phyloP scores from a whole-genome alignment of 805 yeast genomes.

The Candida takata region DNA sequence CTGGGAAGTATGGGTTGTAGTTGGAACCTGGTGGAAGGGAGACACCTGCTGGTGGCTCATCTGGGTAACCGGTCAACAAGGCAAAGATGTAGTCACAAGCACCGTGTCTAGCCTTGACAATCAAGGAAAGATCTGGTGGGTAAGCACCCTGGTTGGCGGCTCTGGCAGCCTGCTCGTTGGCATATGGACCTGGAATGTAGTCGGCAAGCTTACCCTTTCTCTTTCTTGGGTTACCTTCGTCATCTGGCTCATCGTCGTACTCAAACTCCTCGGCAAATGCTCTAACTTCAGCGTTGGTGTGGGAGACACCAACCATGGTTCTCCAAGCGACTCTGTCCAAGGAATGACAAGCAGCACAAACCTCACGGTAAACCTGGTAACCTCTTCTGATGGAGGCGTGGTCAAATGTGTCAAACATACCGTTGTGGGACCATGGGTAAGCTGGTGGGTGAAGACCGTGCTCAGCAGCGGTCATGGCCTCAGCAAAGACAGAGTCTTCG shows the following conservation, averaged over 20 bases:
- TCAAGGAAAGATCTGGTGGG: slow-evolving; percentile 95
- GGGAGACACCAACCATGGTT: slow-evolving; percentile 94
- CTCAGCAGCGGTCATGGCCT: slow-evolving; percentile 98
- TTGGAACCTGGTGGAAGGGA: slow-evolving; percentile 86
- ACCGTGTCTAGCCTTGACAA: slow-evolving; percentile 98
- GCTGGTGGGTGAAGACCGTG: slow-evolving; percentile 97
- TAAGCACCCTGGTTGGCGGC: slow-evolving; percentile 99
- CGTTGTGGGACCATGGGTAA: slow-evolving; percentile 89
- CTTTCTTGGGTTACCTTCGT: slow-evolving; percentile 96
- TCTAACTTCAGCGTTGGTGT: slow-evolving; percentile 82
- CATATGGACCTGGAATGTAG: slow-evolving; percentile 90
- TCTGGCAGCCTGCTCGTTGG: slow-evolving; percentile 98
- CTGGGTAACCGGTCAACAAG: slow-evolving; percentile 96
- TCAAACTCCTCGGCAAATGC: slow-evolving; percentile 94
- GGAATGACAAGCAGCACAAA: slow-evolving; percentile 98
- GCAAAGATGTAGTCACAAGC: slow-evolving; percentile 93
- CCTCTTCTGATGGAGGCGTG: slow-evolving; percentile 98
- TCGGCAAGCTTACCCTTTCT: slow-evolving; percentile 98
- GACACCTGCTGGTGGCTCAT: slow-evolving; percentile 98
- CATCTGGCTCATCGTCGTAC: slow-evolving; percentile 98
- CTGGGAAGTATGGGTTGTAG: slow-evolving; percentile 99
- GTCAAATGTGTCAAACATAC: slow-evolving; percentile 86
- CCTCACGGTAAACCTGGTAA: slow-evolving; percentile 97
- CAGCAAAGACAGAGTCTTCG: slow-evolving; percentile 79
- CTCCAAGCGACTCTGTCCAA: slow-evolving; percentile 97